A percentile compares a stretch with the other conserved stretches of the same genome.
These are phyloP conservation scores for Camelina laxa DNA, from an alignment of 345 rosid species.

Conservation along the genomic window DNA sequence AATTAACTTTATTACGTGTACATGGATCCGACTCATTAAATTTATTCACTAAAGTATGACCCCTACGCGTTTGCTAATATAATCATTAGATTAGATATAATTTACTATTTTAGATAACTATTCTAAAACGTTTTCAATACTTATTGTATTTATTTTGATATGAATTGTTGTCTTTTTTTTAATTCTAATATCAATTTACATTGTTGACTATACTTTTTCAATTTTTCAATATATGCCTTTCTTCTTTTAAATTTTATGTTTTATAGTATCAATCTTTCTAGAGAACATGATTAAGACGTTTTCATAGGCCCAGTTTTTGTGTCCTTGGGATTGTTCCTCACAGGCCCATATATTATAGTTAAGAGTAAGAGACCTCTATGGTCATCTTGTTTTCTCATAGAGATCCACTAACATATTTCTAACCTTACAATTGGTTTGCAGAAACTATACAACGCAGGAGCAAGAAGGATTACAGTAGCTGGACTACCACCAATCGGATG, in stretches of 20 bases:
- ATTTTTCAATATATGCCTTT: background rate
- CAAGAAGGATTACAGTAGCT: conserved; percentile 35
- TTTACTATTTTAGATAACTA: background rate
- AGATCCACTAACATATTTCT: background rate
- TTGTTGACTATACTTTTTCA: background rate
- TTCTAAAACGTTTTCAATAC: background rate
- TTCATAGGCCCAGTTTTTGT: background rate
- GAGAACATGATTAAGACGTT: background rate
- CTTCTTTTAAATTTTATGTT: background rate
- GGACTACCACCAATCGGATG: conserved; percentile 52
- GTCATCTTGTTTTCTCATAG: no score
- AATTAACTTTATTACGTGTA: background rate
- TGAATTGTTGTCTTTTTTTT: background rate
- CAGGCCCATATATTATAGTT: conserved; percentile 23
- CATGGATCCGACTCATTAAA: conserved; percentile 22
- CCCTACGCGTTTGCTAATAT: background rate
- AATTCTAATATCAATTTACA: no score
- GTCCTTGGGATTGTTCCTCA: background rate
- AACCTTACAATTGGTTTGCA: conserved; percentile 6
- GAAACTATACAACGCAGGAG: conserved; percentile 45
- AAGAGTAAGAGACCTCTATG: background rate
- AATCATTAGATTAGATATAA: background rate
- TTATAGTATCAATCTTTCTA: background rate
- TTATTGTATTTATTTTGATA: background rate
- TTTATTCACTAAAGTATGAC: conserved; percentile 9